Evolutionary conservation across 2,329 filamentous ascomycete species (phyloP), one percentile per base, ranked within the genome.

Genomic region (Trichoderma endophyticum): DNA sequence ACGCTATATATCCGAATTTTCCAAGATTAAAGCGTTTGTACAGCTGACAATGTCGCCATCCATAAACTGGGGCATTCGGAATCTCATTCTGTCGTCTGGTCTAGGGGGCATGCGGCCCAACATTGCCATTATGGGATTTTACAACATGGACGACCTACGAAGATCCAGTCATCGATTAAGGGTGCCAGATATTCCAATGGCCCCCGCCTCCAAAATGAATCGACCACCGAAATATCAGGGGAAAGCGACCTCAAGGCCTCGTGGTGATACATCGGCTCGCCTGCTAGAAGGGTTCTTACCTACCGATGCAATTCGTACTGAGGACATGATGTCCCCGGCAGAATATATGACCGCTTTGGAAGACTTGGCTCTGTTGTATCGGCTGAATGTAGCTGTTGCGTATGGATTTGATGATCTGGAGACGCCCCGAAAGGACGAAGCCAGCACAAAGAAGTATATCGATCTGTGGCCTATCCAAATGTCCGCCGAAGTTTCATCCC

Each of bases 381-480:
- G 93, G 69, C 90, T 96, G 72, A 97, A 97, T 76, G 93, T 97
- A 30, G 94, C 93, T 2, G 87, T 97, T 51, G 94, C 92, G 0
- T 93, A 93, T 78, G 93, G 93, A 0, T 97, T 97, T 74, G 89
- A 93, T 67, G 82, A 88, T 1, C 83, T 97, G 2, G 92, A 96
- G 77, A 88, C 93, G 0, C 94, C 94, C 0, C 85, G 88, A 24
- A 80, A 85, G 1, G 84, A 89, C 51, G 86, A 86, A 4, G 77
- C 79, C 21, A 89, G 91, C 68, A 84, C 83, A 4, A 95, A 95
- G 78, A 93, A 90, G 77, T 95, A 91, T 77, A 93, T 97, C 73
- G 94, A 97, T 77, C 83, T 97, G 5, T 97, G 94, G 94, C 94
- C 94, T 0, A 96, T 97, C 68, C 94, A 97, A 75, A 97, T 97